These are phyloP conservation scores for Euphorbia tirucalli DNA, from an alignment of 345 rosid genomes.

Conservation along the genomic window DNA sequence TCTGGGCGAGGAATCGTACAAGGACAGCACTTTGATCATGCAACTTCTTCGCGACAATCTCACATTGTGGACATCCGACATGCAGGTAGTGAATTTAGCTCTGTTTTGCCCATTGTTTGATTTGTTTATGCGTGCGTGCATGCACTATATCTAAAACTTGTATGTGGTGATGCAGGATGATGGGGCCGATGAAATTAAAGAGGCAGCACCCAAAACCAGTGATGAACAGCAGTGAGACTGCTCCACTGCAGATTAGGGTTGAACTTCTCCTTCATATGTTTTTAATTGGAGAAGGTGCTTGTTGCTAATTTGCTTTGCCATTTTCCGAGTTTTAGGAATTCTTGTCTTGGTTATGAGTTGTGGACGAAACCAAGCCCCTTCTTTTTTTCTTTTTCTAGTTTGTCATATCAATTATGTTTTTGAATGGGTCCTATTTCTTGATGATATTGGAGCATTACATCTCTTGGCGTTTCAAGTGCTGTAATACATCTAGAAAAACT, in stretches of 20 bases:
- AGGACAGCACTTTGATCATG: constrained; percentile 96
- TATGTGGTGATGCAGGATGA: constrained; percentile 54
- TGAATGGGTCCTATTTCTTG: constrained; percentile 24
- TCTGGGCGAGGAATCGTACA: constrained; percentile 92
- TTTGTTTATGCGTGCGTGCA: too few relatives aligned
- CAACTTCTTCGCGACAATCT: constrained; percentile 96
- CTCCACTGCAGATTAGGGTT: constrained; percentile 27
- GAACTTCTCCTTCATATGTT: constrained; percentile 60
- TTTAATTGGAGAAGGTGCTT: constrained; percentile 57
- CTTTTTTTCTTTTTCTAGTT: constrained; percentile 4
- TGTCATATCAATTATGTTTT: constrained; percentile 16
- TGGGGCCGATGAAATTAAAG: constrained; percentile 84
- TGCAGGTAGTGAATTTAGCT: constrained; percentile 62
- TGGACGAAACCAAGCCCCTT: constrained; percentile 30
- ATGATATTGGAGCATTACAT: constrained; percentile 22
- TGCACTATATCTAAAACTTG: neutral
- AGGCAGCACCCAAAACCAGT: constrained; percentile 58
- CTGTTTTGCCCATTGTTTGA: neutral
- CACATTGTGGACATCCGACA: constrained; percentile 94
- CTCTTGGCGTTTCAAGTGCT: neutral
- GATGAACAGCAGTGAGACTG: constrained; percentile 52
- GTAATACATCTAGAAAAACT: neutral
- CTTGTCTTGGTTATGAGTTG: constrained; percentile 39
- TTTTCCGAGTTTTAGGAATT: constrained; percentile 38
- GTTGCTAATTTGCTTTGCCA: constrained; percentile 36